These are phyloP conservation scores for Zymoseptoria pseudotritici DNA, from an alignment of 2,329 filamentous ascomycete genomes.

Conservation along the genomic window DNA sequence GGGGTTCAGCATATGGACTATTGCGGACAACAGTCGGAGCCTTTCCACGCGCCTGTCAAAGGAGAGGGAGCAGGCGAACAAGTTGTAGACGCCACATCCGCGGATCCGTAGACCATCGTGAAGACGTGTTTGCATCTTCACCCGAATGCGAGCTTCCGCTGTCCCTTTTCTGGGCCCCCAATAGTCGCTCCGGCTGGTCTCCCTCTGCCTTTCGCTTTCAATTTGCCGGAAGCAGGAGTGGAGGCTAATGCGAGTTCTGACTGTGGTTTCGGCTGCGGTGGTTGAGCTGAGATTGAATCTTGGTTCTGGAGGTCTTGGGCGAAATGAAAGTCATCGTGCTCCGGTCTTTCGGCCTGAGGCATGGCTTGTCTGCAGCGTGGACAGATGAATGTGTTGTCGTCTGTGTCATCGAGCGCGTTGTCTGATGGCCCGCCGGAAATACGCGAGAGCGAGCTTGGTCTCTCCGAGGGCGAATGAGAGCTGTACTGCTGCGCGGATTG, in stretches of 20 bases:
- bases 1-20: background rate
- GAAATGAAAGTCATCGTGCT: slow-evolving; percentile 91
- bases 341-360: slow-evolving; percentile 52
- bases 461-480: background rate
- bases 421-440: background rate
- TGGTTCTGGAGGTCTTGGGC: slow-evolving; percentile 74
- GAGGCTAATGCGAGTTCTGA: slow-evolving; percentile 10
- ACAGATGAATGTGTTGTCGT: slow-evolving; percentile 46
- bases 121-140: slow-evolving; percentile 3
- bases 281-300: slow-evolving; percentile 36
- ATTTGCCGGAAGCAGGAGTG: slow-evolving; percentile 17
- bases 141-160: slow-evolving; percentile 40
- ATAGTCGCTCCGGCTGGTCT: slow-evolving; percentile 28
- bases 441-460: background rate
- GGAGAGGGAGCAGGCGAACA: background rate
- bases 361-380: slow-evolving; percentile 57
- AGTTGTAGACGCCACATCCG: background rate
- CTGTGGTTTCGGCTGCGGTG: slow-evolving; percentile 12
- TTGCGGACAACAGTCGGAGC: background rate
- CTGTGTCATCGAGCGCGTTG: background rate
- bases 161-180: slow-evolving; percentile 35
- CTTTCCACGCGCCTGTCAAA: background rate
- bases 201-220: slow-evolving; percentile 27
- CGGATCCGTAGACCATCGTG: background rate
- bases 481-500: background rate